Conservation (phyloP, 371 early-diverging fungal species). For the Mucor indicus region DNA sequence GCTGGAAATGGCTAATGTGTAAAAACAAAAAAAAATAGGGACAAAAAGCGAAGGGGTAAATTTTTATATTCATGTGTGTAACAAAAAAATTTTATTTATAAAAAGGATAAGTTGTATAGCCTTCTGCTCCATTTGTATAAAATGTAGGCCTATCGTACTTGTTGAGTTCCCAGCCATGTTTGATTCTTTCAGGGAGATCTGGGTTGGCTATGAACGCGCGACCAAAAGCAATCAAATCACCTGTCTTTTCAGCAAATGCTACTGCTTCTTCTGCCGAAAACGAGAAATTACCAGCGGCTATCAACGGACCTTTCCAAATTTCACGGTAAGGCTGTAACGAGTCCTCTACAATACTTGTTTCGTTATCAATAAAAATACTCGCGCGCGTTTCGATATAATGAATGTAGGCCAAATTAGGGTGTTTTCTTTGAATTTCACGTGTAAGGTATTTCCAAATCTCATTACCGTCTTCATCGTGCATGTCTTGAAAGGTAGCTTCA, state of each 20-base stretch:
- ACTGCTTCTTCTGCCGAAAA: conserved; percentile 8
- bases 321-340: conserved; percentile 15
- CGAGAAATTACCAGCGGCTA: conserved; percentile 14
- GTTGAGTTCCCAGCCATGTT: conserved; percentile 5
- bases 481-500: conserved; percentile 7
- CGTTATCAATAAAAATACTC: neutral
- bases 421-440: conserved; percentile 7
- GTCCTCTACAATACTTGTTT: conserved; percentile 6
- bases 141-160: conserved; percentile 20
- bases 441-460: conserved; percentile 21
- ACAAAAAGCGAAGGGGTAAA: too few species aligned
- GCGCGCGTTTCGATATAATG: conserved; percentile 22
- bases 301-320: conserved; percentile 22
- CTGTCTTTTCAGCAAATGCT: conserved; percentile 8
- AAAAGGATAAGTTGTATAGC: conserved; percentile 25
- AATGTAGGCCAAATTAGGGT: conserved; percentile 17
- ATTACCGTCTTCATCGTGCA: conserved; percentile 13
- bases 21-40: too few species aligned
- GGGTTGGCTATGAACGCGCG: conserved; percentile 26
- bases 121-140: conserved; percentile 12
- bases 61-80: too few species aligned
- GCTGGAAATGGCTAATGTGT: too few species aligned
- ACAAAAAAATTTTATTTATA: too few species aligned
- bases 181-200: conserved; percentile 21
- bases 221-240: conserved; percentile 25